Percentiles rank a stretch among this genome's conserved stretches.
These are phyloP conservation scores for Capronia americana DNA, from an alignment of 2,329 filamentous ascomycete species.

Conservation along the genomic window DNA sequence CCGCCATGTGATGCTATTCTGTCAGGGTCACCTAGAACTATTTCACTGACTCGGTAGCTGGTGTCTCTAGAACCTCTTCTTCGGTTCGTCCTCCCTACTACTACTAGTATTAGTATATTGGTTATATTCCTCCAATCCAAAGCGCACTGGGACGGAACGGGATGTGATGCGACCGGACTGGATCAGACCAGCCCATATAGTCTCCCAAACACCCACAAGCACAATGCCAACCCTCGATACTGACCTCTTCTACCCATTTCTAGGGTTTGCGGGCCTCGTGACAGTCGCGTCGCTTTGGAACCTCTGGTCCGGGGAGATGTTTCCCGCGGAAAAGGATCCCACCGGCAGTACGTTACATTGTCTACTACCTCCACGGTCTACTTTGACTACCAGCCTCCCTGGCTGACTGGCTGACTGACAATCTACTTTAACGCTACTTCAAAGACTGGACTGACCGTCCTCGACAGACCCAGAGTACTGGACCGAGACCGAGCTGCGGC, in stretches of 20 bases:
- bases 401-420: constrained; percentile 28
- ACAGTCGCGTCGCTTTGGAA: constrained; percentile 81
- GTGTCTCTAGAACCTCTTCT: constrained; percentile 59
- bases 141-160: background rate
- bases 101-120: background rate
- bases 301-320: constrained; percentile 86
- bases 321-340: constrained; percentile 77
- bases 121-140: background rate
- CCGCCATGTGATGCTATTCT: background rate
- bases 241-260: constrained; percentile 27
- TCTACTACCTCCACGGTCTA: background rate
- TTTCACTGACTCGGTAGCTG: background rate
- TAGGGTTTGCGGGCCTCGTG: constrained; percentile 81
- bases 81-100: constrained; percentile 59
- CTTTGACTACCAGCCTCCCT: background rate
- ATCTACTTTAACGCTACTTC: background rate
- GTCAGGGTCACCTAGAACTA: background rate
- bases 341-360: constrained; percentile 66
- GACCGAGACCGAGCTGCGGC: constrained; percentile 78
- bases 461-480: constrained; percentile 68
- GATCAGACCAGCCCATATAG: background rate
- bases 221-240: background rate
- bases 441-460: background rate
- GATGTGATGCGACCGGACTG: background rate
- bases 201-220: background rate